phyloP scores from a whole-genome alignment of 2,329 filamentous ascomycete species.

The Exophiala xenobiotica region DNA sequence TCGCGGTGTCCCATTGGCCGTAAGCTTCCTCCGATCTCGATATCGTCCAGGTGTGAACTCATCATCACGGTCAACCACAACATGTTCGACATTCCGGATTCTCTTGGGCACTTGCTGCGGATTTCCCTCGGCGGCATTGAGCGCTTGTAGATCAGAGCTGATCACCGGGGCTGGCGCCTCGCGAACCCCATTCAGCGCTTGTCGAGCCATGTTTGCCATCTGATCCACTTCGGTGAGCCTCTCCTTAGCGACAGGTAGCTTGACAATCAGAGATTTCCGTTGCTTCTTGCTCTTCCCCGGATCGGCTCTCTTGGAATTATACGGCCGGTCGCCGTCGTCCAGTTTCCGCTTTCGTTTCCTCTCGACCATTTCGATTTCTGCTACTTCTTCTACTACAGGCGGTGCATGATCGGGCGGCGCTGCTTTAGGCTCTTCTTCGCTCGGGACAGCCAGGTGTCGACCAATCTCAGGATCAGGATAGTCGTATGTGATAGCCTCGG shows the following conservation, averaged over 20 bases:
- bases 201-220: constrained; percentile 15
- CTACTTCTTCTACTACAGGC: constrained; percentile 13
- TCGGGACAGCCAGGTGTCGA: constrained; percentile 4
- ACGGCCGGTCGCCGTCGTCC: constrained; percentile 29
- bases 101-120: constrained; percentile 24
- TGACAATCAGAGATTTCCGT: constrained; percentile 31
- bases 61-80: constrained; percentile 30
- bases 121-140: constrained; percentile 32
- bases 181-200: constrained; percentile 19
- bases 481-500: constrained; percentile 38
- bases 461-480: constrained; percentile 33
- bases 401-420: constrained; percentile 14
- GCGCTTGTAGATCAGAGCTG: constrained; percentile 30
- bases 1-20: constrained; percentile 15
- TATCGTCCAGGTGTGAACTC: constrained; percentile 30
- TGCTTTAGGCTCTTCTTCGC: constrained; percentile 20
- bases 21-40: constrained; percentile 26
- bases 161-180: constrained; percentile 27
- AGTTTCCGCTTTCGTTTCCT: constrained; percentile 32
- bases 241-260: constrained; percentile 27
- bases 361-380: constrained; percentile 28
- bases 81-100: constrained; percentile 17
- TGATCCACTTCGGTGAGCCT: constrained; percentile 28
- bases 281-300: constrained; percentile 16
- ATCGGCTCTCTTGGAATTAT: constrained; percentile 13